These are phyloP conservation scores for Zymoseptoria crescenta DNA, from an alignment of 2,329 filamentous ascomycete species.

Conservation along the genomic window DNA sequence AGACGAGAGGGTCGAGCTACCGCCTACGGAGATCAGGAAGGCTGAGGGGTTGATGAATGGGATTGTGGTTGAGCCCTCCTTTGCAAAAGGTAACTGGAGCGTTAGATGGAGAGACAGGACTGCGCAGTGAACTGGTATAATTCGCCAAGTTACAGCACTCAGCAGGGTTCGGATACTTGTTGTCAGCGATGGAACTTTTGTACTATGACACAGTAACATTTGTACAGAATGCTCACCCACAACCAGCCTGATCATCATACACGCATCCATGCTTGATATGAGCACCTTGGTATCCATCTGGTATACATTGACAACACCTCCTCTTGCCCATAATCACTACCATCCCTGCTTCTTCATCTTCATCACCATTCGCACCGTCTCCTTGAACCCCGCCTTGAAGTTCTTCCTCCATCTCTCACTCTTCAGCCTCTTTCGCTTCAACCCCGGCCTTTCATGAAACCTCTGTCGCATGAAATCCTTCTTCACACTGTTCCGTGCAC, in stretches of 20 bases:
- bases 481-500: constrained; percentile 51
- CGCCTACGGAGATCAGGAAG: constrained; percentile 30
- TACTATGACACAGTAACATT: neutral
- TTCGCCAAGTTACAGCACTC: neutral
- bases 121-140: neutral
- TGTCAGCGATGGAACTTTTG: neutral
- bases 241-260: too few species aligned
- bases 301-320: neutral
- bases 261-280: too few species aligned
- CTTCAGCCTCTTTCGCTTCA: constrained; percentile 68
- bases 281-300: neutral
- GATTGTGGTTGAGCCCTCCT: constrained; percentile 51
- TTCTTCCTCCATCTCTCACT: constrained; percentile 60
- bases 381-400: constrained; percentile 63
- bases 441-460: constrained; percentile 66
- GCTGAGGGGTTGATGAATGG: constrained; percentile 55
- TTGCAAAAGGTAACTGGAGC: constrained; percentile 54
- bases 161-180: neutral
- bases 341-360: constrained; percentile 71
- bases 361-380: constrained; percentile 55
- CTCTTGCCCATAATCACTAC: constrained; percentile 37
- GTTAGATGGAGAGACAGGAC: constrained; percentile 47
- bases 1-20: constrained; percentile 15
- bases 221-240: neutral
- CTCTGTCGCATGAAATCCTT: constrained; percentile 51